Percentiles rank a stretch among this genome's conserved stretches.
Conservation (phyloP, 2,329 filamentous ascomycete genomes). For the Fusarium sp. region DNA sequence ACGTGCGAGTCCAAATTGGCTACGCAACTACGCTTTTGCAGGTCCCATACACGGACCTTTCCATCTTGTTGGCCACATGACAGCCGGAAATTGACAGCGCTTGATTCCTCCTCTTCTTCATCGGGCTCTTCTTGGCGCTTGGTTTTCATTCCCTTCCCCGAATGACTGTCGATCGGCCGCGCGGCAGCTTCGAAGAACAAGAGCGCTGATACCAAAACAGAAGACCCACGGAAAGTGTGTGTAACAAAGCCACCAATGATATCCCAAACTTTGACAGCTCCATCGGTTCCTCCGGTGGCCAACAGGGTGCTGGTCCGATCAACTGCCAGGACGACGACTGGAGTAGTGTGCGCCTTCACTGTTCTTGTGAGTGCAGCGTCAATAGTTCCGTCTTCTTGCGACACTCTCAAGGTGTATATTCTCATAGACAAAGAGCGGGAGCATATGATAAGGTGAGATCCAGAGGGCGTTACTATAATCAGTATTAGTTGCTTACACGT, state of each 20-base stretch:
- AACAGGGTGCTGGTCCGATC: slow-evolving; percentile 89
- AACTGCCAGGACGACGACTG: slow-evolving; percentile 85
- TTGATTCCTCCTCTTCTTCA: slow-evolving; percentile 52
- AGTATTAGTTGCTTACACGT: slow-evolving; percentile 20
- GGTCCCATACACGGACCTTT: slow-evolving; percentile 89
- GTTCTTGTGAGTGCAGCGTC: slow-evolving; percentile 77
- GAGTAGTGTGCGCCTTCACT: slow-evolving; percentile 88
- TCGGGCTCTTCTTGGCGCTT: slow-evolving; percentile 48
- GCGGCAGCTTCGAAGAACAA: slow-evolving; percentile 85
- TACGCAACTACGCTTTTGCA: slow-evolving; percentile 81
- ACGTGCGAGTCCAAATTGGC: slow-evolving; percentile 90
- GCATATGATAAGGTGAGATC: slow-evolving; percentile 87
- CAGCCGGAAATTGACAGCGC: slow-evolving; percentile 73
- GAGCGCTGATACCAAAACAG: slow-evolving; percentile 88
- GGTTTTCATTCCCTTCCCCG: slow-evolving; percentile 49
- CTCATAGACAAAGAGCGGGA: slow-evolving; percentile 97
- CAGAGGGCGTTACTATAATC: slow-evolving; percentile 80
- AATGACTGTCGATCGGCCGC: slow-evolving; percentile 45
- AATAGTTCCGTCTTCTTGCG: slow-evolving; percentile 65
- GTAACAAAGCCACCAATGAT: slow-evolving; percentile 89
- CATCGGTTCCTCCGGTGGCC: slow-evolving; percentile 92
- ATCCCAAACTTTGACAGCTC: slow-evolving; percentile 96
- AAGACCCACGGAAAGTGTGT: slow-evolving; percentile 93
- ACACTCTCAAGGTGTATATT: slow-evolving; percentile 78
- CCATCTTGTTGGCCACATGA: slow-evolving; percentile 95